phyloP scores from a whole-genome alignment of 2,329 filamentous ascomycete genomes.

The Penicillium sp. region DNA sequence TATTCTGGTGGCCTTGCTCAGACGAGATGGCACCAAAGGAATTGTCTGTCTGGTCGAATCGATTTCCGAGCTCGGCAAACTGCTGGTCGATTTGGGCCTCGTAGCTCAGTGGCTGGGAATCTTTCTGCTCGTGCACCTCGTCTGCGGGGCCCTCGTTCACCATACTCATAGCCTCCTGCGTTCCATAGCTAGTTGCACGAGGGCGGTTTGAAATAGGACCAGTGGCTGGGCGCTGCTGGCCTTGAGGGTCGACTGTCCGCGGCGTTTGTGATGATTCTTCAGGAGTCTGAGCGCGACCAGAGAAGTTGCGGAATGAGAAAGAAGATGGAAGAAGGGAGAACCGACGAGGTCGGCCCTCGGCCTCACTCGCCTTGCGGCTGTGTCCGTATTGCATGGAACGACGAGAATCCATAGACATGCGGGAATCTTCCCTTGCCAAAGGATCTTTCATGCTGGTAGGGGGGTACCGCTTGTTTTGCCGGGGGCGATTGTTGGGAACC shows the following conservation, averaged over 20 bases:
- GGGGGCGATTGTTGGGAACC: constrained; percentile 40
- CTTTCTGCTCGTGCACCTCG: constrained; percentile 19
- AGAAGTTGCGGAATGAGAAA: constrained; percentile 65
- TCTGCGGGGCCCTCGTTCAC: constrained; percentile 31
- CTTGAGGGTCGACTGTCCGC: constrained; percentile 35
- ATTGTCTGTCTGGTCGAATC: constrained; percentile 30
- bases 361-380: constrained; percentile 69
- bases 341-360: constrained; percentile 61
- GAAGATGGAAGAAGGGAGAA: constrained; percentile 69
- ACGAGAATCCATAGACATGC: constrained; percentile 71
- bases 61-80: constrained; percentile 41
- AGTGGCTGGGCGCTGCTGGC: constrained; percentile 36
- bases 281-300: constrained; percentile 51
- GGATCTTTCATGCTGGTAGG: constrained; percentile 85
- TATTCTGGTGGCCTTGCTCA: constrained; percentile 33
- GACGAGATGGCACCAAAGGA: constrained; percentile 30
- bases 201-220: constrained; percentile 28
- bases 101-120: constrained; percentile 35
- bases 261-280: constrained; percentile 40
- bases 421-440: constrained; percentile 58
- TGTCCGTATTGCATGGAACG: constrained; percentile 69
- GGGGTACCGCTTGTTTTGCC: constrained; percentile 69
- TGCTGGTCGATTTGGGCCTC: constrained; percentile 44
- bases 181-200: constrained; percentile 34
- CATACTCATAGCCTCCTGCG: constrained; percentile 31